Evolutionary conservation across 1,139 yeast species (phyloP), one percentile per base, ranked within the genome.

Genomic region (Magnusiomyces sp.): DNA sequence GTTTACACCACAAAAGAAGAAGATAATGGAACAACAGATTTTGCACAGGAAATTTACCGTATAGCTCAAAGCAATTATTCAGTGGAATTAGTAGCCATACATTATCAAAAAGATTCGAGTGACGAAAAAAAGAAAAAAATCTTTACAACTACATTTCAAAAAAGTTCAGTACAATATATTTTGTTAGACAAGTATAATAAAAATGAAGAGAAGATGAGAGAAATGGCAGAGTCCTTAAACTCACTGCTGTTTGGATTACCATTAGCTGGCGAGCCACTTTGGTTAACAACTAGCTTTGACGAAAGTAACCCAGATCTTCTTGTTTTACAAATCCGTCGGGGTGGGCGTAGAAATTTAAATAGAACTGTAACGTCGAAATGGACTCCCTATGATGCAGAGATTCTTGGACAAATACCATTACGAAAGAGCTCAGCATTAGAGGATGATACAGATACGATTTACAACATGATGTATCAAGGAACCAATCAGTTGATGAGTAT

Each of bases 391-490:
- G 46, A 40, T 10, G 39, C 41, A 31, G 11, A 17, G 27, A 13
- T 48, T 36, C 10, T 44, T 14, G 40, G 37, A 32, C 41, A 43
- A 23, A 31, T 20, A 33, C 19, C 44, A 29, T 11, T 38, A 14
- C 19, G 32, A 32, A 19, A 16, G 37, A 5, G 29, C n/a, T 5
- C 14, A 9, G 31, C 3, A 2, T 14, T 19, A 3, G 16, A 20
- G 3, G 31, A 19, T 5, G 17, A 14, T 5, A 11, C 32, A 23
- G 37, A 31, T n/a, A 36, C 48, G 1, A 40, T 27, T 10, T 36
- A 39, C 19, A 34, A 41, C 17, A 50, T 50, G 52, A 23, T 50
- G 5, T 19, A 34, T 14, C 41, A 46, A 40, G 43, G 50, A 17
- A 33, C 47, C 5, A 34, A 34, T n/a, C 45, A 41, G 41, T 45